Conservation (phyloP, 768 basidiomycete genomes). For the Rhodocollybia butyracea region DNA sequence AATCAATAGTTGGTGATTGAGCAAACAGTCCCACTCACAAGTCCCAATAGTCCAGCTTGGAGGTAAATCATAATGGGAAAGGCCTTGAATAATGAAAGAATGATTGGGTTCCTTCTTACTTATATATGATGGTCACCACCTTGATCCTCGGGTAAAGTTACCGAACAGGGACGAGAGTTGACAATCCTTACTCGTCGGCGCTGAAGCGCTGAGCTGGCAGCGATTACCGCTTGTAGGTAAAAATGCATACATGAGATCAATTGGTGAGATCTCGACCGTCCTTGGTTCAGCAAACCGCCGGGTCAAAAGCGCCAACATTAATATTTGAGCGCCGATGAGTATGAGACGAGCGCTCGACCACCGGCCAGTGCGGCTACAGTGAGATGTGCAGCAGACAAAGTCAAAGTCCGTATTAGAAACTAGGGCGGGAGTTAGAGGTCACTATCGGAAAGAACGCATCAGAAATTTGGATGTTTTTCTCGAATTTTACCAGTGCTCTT, state of each 20-base stretch:
- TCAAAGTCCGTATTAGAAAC: not conserved
- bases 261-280: not conserved
- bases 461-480: not conserved
- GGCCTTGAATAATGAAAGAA: not conserved
- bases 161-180: slow-evolving; percentile 1
- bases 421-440: not conserved
- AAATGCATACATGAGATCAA: not conserved
- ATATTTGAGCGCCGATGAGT: not conserved
- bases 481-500: not conserved
- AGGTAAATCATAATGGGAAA: slow-evolving; percentile 7
- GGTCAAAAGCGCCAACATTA: not conserved
- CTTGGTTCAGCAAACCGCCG: not conserved
- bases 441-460: slow-evolving; percentile 7
- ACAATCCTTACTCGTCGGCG: slow-evolving; percentile 1
- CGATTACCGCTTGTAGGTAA: not conserved
- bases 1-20: not conserved
- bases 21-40: not conserved
- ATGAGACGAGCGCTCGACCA: not conserved
- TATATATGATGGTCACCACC: slow-evolving; percentile 3
- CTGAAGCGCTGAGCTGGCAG: not conserved
- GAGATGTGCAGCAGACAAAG: not conserved
- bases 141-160: slow-evolving; percentile 1
- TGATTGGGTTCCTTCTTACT: not conserved
- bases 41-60: slow-evolving; percentile 3
- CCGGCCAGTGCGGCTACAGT: not conserved